Base-by-base conservation (phyloP, 176 grass and related monocot species). In the Elymus sibiricus region DNA sequence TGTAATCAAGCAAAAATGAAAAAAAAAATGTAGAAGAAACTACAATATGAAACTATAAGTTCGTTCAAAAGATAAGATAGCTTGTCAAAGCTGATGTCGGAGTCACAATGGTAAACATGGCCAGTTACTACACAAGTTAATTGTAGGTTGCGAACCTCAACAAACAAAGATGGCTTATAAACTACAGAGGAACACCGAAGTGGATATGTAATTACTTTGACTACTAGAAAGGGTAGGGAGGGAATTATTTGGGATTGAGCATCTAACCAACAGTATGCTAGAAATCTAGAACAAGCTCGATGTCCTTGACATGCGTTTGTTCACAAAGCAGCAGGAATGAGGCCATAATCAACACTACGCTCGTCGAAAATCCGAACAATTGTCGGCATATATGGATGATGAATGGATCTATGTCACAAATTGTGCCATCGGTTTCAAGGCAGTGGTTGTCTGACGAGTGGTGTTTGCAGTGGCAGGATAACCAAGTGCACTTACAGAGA, bases 401-500 rank as follows among this genome's bases (percentile, higher is more conserved):
- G 65, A 70, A 49, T 49, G 43, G 42, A 32, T 5, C 55, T 75
- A 40, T 38, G 59, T 11, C 51, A 37, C 24, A 22, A 40, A 63
- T 13, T 7, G 10, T 34, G 19, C 9, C 73, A 76, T 29, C 24
- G 24, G 9, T 44, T 42, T 59, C 53, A 37, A 43, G 19, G 27
- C 21, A 0, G 46, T 16, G 13, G 8, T 7, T 44, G 2, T 46
- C 2, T 4, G 44, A 1, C 7, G 3, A 82, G 6, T 10, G 64
- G 44, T 59, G 46, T 14, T 46, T 85, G 76, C 29, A 11, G 7
- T 19, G 21, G 25, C 80, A 79, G 47, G 55, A 80, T 14, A 64
- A 25, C 21, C 5, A 78, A 43, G 19, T 25, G 15, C 79, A 32
- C 91, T 88, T 76, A 98, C 96, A 81, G 96, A 91, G 80, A 98